Base-by-base conservation (phyloP, 1,284 basidiomycete species). In the Rhizoctonia solani region DNA sequence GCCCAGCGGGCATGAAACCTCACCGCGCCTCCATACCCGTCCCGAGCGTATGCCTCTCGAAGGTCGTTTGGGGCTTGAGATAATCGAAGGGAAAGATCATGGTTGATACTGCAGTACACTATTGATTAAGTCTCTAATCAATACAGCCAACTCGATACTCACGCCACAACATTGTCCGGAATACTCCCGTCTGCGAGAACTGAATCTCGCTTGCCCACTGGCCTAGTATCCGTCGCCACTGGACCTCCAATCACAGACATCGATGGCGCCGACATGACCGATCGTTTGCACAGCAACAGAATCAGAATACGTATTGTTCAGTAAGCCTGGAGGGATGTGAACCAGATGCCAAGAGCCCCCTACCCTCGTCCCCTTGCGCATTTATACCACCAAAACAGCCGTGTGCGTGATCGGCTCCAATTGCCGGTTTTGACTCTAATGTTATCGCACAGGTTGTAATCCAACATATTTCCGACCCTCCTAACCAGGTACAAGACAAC, bases 21-120 rank as follows among this genome's bases (percentile, higher is more conserved):
- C 25, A 63, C 59, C 9, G 59, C 59, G 34, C 59, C 59, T 29
- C 59, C 59, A 21, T 63, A 63, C 3, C 59, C 59, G 23, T 63
- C 59, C 30, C 59, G 46, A 19, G 16, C 47, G 34, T 63, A 63
- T 9, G 59, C 6, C 25, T 63, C 59, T 63, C 59, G 46, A 2
- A 63, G 34, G 16, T 63, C 59, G 25, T 37, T 63, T 25, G 59
- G 34, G 1, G 59, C 59, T 52, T 63, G 59, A 19, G 59, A 46
- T 39, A 63, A 42, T 5, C 59, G 46, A 21, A 63, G 49, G 11
- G 59, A 63, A 11, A 63, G 47, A 63, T 63, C 59, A 30, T 63
- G 59, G 37, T 63, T 63, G 37, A 63, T 63, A 9, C 59, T 63
- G 29, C n/a, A 23, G 21, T 27, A 23, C 49, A 63, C 32, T 39